Conservation (phyloP, 2,329 filamentous ascomycete genomes). For the Stemphylium beticola region DNA sequence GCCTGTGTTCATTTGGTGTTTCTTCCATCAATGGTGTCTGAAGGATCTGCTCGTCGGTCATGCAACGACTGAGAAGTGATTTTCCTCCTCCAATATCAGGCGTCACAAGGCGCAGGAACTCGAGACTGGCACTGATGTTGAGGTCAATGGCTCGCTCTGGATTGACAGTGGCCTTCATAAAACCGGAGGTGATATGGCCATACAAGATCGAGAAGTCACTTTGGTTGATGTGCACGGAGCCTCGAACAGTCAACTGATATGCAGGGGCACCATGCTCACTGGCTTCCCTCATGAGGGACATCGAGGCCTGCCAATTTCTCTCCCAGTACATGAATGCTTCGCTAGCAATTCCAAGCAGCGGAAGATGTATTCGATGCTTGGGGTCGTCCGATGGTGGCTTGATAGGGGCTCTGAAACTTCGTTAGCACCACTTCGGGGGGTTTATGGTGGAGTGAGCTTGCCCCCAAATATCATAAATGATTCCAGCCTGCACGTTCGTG, state of each 20-base stretch:
- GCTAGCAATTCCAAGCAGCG: conserved; percentile 68
- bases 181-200: conserved; percentile 61
- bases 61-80: conserved; percentile 57
- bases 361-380: conserved; percentile 57
- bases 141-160: conserved; percentile 67
- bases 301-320: conserved; percentile 65
- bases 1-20: conserved; percentile 60
- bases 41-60: conserved; percentile 62
- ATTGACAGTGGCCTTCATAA: conserved; percentile 69
- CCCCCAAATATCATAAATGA: conserved; percentile 72
- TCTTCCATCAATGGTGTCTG: conserved; percentile 53
- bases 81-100: conserved; percentile 38
- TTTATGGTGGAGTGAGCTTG: conserved; percentile 3
- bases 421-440: conserved; percentile 12
- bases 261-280: conserved; percentile 54
- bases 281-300: conserved; percentile 63
- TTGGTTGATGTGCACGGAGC: conserved; percentile 70
- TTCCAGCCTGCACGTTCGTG: conserved; percentile 65
- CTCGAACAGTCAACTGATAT: conserved; percentile 57
- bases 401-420: conserved; percentile 52
- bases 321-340: conserved; percentile 76
- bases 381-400: conserved; percentile 51
- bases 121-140: conserved; percentile 66
- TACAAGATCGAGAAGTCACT: conserved; percentile 72
- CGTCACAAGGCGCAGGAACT: conserved; percentile 65